A percentile compares a stretch with the other conserved stretches of the same genome.
These are phyloP conservation scores for Daldinia eschscholtzii DNA, from an alignment of 2,329 filamentous ascomycete species.

Conservation along the genomic window DNA sequence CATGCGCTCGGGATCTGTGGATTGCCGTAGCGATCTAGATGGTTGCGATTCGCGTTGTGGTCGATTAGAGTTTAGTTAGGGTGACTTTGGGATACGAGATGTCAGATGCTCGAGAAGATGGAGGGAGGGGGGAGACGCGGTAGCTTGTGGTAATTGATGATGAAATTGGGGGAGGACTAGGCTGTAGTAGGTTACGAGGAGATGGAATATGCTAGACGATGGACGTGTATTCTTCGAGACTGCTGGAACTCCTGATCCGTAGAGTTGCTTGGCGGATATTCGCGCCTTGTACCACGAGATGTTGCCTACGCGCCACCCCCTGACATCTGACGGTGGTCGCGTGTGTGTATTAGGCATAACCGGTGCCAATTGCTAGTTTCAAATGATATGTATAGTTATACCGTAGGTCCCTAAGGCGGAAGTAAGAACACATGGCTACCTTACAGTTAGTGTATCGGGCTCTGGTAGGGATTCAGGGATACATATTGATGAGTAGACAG, in stretches of 20 bases:
- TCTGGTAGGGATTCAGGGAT: neutral
- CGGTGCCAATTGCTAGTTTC: neutral
- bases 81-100: neutral
- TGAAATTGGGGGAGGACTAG: neutral
- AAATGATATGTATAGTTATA: neutral
- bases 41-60: neutral
- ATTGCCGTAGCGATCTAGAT: conserved; percentile 3
- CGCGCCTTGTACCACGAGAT: neutral
- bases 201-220: neutral
- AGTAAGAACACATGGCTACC: neutral
- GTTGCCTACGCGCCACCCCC: neutral
- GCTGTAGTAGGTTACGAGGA: neutral
- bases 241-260: neutral
- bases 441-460: neutral
- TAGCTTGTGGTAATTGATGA: neutral
- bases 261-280: neutral
- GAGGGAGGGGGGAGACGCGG: neutral
- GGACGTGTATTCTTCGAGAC: neutral
- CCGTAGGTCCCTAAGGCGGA: neutral
- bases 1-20: neutral
- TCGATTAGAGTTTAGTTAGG: neutral
- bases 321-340: neutral
- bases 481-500: neutral
- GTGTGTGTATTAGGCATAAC: neutral
- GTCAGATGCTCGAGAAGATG: neutral